A percentile compares a stretch with the other conserved stretches of the same genome.
phyloP scores from a whole-genome alignment of 139 green algal species.

The Picochlorum sp. region DNA sequence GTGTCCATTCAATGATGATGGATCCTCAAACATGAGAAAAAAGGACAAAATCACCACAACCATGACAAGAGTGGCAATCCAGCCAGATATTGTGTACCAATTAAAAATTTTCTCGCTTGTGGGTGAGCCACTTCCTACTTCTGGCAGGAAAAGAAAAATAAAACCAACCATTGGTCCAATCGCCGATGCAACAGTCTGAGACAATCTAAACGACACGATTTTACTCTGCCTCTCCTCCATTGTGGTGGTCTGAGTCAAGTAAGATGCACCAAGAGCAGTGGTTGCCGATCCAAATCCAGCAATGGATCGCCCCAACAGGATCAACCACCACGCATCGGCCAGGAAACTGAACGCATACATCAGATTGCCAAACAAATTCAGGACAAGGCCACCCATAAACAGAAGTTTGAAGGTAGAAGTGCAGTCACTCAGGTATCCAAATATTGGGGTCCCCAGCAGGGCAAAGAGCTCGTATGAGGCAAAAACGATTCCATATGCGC shows the following conservation, averaged over 20 bases:
- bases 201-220: constrained; percentile 18
- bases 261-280: constrained; percentile 17
- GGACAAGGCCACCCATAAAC: constrained; percentile 1
- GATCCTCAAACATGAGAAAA: constrained; percentile 14
- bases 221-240: constrained; percentile 7
- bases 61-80: constrained; percentile 9
- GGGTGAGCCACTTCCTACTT: constrained; percentile 10
- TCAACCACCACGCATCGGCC: constrained; percentile 17
- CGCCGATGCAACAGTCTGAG: constrained; percentile 19
- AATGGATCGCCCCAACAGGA: constrained; percentile 21
- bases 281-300: constrained; percentile 16
- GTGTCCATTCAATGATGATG: constrained; percentile 23
- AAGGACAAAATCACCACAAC: constrained; percentile 9
- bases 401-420: constrained; percentile 13
- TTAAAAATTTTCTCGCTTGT: constrained; percentile 25
- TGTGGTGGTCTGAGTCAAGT: constrained; percentile 25
- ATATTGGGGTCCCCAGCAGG: constrained; percentile 16
- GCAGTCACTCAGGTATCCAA: constrained; percentile 11
- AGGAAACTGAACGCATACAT: constrained; percentile 23
- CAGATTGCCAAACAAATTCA: constrained; percentile 27
- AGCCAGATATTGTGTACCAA: constrained; percentile 27
- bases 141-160: constrained; percentile 25
- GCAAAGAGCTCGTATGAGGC: constrained; percentile 15
- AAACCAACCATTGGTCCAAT: constrained; percentile 25
- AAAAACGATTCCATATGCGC: constrained; percentile 15